Evolutionary conservation across 1,284 basidiomycete genomes (phyloP).

Genomic region (Puccinia hordei): DNA sequence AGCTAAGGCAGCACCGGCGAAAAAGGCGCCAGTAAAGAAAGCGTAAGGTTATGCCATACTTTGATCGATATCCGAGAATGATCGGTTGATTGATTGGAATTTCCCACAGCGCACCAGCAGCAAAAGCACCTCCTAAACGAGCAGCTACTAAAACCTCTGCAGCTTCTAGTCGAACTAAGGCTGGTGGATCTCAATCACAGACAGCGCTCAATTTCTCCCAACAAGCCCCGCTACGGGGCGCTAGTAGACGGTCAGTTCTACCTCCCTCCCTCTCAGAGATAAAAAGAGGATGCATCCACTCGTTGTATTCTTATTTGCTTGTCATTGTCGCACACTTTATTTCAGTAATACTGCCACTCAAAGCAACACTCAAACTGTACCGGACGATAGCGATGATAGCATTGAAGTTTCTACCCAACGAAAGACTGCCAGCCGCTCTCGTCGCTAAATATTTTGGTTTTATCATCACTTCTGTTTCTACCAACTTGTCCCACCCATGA

Average conservation of each 20-base stretch:
- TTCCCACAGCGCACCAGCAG: slow-evolving; percentile 19
- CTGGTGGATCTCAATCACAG: slow-evolving; percentile 25
- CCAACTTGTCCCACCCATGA: too few species aligned
- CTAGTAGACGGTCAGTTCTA: slow-evolving; percentile 37
- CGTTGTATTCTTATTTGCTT: neutral
- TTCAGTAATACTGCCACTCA: neutral
- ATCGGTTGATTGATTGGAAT: neutral
- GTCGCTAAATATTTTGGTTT: slow-evolving; percentile 1
- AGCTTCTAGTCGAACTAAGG: slow-evolving; percentile 26
- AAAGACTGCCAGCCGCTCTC: slow-evolving; percentile 20
- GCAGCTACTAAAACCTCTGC: slow-evolving; percentile 36
- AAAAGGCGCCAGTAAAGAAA: slow-evolving; percentile 56
- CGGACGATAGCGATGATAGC: slow-evolving; percentile 29
- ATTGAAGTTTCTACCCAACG: slow-evolving; percentile 17
- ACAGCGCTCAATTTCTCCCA: slow-evolving; percentile 36
- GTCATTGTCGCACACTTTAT: neutral
- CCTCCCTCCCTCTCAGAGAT: neutral
- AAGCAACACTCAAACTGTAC: neutral
- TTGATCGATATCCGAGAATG: neutral
- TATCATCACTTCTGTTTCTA: too few species aligned
- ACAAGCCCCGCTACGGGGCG: slow-evolving; percentile 16
- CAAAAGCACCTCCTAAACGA: slow-evolving; percentile 31
- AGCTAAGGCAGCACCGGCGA: slow-evolving; percentile 58
- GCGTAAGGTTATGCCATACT: slow-evolving; percentile 35
- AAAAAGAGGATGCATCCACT: too few species aligned